Conservation (phyloP, 345 rosid species). For the Stellera chamaejasme region DNA sequence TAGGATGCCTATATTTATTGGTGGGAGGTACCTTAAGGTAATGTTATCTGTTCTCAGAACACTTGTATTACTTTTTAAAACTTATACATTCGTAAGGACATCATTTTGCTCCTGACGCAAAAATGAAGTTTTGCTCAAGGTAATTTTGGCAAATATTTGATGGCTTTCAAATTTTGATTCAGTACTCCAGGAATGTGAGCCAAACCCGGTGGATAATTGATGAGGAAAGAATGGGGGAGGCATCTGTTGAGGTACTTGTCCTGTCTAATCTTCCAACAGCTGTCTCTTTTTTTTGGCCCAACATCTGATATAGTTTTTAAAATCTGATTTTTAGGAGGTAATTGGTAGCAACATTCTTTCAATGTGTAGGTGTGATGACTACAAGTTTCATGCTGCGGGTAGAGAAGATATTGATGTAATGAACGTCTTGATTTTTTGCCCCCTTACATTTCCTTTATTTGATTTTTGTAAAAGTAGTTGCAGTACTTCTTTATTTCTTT, state of each 20-base stretch:
- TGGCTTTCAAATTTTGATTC: slow-evolving; percentile 8
- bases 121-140: not conserved
- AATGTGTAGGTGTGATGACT: slow-evolving; percentile 60
- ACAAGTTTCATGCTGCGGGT: slow-evolving; percentile 99
- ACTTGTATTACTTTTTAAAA: not conserved
- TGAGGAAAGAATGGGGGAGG: slow-evolving; percentile 94
- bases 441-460: not conserved
- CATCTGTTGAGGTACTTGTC: slow-evolving; percentile 76
- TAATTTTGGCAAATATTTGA: not conserved
- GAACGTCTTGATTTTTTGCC: slow-evolving; percentile 6
- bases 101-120: not conserved
- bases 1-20: slow-evolving; percentile 63
- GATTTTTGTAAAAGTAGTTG: no score
- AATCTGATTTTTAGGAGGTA: slow-evolving; percentile 46
- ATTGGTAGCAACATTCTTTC: slow-evolving; percentile 77
- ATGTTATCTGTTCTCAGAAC: slow-evolving; percentile 13
- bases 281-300: not conserved
- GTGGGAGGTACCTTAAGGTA: slow-evolving; percentile 94
- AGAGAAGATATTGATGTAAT: slow-evolving; percentile 97
- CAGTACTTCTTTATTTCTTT: not conserved
- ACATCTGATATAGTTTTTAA: slow-evolving; percentile 1
- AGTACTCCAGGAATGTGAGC: slow-evolving; percentile 95
- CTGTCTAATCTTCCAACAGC: slow-evolving; percentile 1
- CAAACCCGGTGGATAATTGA: slow-evolving; percentile 96
- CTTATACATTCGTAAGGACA: not conserved